Evolutionary conservation across 148 eudicot genomes (phyloP).

Genomic region (Rheum nobile): DNA sequence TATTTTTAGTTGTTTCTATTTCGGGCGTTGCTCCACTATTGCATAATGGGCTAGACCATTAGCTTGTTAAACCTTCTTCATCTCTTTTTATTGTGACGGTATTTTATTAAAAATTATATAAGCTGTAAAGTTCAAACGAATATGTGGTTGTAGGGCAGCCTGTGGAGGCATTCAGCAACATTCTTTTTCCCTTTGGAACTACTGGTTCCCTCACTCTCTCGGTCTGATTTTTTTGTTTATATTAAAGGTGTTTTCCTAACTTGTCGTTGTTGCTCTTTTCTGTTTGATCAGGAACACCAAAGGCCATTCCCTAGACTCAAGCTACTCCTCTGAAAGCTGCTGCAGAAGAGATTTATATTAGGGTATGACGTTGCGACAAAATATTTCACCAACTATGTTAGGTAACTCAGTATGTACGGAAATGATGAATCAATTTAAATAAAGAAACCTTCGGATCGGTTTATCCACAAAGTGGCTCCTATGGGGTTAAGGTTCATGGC

Average conservation of each 20-base stretch:
- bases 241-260: background rate
- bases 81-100: background rate
- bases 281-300: constrained; percentile 67
- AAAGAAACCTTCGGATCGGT: no score
- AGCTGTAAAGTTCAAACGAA: constrained; percentile 47
- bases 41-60: no score
- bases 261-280: background rate
- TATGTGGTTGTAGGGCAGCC: constrained; percentile 56
- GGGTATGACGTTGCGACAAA: no score
- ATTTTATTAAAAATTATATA: background rate
- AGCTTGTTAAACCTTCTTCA: background rate
- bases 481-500: no score
- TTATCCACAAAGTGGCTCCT: no score
- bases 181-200: constrained; percentile 97
- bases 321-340: constrained; percentile 86
- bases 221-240: background rate
- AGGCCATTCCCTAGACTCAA: constrained; percentile 94
- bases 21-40: no score
- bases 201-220: constrained; percentile 44
- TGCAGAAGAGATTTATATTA: no score
- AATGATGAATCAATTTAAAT: no score
- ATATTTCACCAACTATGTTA: no score
- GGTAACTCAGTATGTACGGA: no score
- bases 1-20: no score
- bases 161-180: constrained; percentile 66